phyloP scores from a whole-genome alignment of 192 early-diverging fungal species.

The Thamnidium elegans region DNA sequence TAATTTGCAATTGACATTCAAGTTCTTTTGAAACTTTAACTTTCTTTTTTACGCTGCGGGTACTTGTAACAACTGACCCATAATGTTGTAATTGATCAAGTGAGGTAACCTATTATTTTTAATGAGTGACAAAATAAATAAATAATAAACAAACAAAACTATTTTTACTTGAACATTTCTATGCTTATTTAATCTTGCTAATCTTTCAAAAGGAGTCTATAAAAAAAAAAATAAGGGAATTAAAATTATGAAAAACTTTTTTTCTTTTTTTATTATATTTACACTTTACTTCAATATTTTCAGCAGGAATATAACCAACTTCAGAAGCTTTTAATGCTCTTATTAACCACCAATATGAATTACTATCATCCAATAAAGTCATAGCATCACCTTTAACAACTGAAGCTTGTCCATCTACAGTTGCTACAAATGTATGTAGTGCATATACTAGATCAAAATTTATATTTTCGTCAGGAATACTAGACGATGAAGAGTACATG shows the following conservation, averaged over 20 bases:
- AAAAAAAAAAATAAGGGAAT: not conserved
- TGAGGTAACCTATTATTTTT: conserved; percentile 1
- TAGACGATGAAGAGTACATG: conserved; percentile 17
- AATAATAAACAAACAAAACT: not conserved
- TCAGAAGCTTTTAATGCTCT: conserved; percentile 58
- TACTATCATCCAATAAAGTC: conserved; percentile 74
- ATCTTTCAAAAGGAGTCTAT: conserved; percentile 73
- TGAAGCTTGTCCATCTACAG: conserved; percentile 75
- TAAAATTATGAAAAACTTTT: not conserved
- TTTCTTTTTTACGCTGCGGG: conserved; percentile 32
- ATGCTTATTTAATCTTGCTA: conserved; percentile 75
- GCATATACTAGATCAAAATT: conserved; percentile 76
- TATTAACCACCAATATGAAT: conserved; percentile 77
- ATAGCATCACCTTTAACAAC: conserved; percentile 72
- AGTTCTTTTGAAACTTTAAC: conserved; percentile 39
- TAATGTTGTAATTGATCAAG: conserved; percentile 23
- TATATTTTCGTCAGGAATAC: conserved; percentile 57
- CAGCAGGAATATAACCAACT: conserved; percentile 85
- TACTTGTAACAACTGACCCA: conserved; percentile 5
- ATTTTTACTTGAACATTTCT: conserved; percentile 58
- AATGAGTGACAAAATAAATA: not conserved
- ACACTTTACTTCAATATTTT: conserved; percentile 72
- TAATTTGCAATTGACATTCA: conserved; percentile 38
- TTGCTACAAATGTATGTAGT: conserved; percentile 77
- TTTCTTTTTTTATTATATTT: not conserved